Evolutionary conservation across 1,139 yeast species (phyloP), one percentile per base, ranked within the genome.

Genomic region (Yamadazyma trypodendri): DNA sequence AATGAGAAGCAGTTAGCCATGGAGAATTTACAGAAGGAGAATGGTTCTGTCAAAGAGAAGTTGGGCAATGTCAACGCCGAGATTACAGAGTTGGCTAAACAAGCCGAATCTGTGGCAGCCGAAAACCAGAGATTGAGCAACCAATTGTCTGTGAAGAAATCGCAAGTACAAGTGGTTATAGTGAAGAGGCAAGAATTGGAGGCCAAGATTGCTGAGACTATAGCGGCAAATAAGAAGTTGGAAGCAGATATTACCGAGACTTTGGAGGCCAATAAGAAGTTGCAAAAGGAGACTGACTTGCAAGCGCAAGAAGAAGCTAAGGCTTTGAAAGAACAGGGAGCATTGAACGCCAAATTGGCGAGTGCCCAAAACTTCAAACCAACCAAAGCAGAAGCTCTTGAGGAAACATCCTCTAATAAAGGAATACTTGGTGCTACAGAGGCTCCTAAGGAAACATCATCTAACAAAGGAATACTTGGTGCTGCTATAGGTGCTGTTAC

Each of bases 21-120:
- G 43, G 86, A 82, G 39, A 76, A 73, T 34, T 74, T 84, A 17
- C 90, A 84, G 57, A 77, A 80, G 50, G 78, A 78, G 48, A 87
- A 84, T 49, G 67, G 77, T 13, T 53, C 74, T 4, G 61, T 85
- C 49, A 85, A 81, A 55, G 95, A 85, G 51, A 77, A 76, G 49
- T 70, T 88, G 42, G 81, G 84, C 7, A 61, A 63, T 25, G 65
- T 83, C 52, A 88, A 84, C 55, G 83, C 84, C 11, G 87, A 84
- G 57, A 74, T 79, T 22, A 70, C 69, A 18, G 80, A 79, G 42
- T 63, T 84, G 48, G 77, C 77, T 51, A 66, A 69, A 39, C 82
- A 79, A 48, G 58, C 81, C 28, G 80, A 72, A 31, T 61, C 68
- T 28, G 68, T 75, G 31, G 63, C 73, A 32, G 63, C 62, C 36